Evolutionary conservation across 306 rosid species (phyloP).

Genomic region (apple (Malus domestica)): DNA sequence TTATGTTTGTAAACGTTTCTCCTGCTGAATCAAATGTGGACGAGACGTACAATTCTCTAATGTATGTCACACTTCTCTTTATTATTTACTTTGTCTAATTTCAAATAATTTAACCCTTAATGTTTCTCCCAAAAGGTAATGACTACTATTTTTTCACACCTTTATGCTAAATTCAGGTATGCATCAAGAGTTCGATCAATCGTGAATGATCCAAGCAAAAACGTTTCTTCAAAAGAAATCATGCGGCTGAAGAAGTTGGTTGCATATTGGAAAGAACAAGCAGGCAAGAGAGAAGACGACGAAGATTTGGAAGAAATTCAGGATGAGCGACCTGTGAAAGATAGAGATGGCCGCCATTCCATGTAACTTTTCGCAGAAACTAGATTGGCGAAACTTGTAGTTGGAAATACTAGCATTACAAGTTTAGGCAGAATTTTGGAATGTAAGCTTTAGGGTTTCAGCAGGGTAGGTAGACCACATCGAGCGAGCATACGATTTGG

Average conservation of each 20-base stretch:
- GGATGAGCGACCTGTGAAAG: slow-evolving; percentile 55
- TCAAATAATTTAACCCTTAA: not conserved
- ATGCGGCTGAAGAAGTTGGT: slow-evolving; percentile 71
- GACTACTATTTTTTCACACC: not conserved
- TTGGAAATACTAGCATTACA: not conserved
- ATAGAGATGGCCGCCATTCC: slow-evolving; percentile 62
- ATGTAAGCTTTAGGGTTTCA: not conserved
- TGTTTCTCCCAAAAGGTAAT: too few species aligned
- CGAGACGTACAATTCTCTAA: slow-evolving; percentile 82
- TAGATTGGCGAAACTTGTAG: not conserved
- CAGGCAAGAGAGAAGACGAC: slow-evolving; percentile 71
- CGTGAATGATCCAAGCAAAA: slow-evolving; percentile 87
- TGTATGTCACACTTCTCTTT: slow-evolving; percentile 36
- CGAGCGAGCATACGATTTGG: not conserved
- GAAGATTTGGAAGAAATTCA: slow-evolving; percentile 85
- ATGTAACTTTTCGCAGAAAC: slow-evolving; percentile 28
- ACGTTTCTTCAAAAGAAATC: slow-evolving; percentile 77
- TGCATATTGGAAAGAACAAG: slow-evolving; percentile 90
- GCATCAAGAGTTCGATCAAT: slow-evolving; percentile 90
- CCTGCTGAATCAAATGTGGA: slow-evolving; percentile 83
- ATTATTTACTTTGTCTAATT: not conserved
- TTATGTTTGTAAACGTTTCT: slow-evolving; percentile 91
- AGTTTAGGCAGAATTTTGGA: slow-evolving; percentile 1
- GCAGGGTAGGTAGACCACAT: not conserved
- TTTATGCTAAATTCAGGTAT: slow-evolving; percentile 41